Evolutionary conservation across 176 grass and related monocot genomes (phyloP), one percentile per base, ranked within the genome.

Genomic region (Carex scoparia): DNA sequence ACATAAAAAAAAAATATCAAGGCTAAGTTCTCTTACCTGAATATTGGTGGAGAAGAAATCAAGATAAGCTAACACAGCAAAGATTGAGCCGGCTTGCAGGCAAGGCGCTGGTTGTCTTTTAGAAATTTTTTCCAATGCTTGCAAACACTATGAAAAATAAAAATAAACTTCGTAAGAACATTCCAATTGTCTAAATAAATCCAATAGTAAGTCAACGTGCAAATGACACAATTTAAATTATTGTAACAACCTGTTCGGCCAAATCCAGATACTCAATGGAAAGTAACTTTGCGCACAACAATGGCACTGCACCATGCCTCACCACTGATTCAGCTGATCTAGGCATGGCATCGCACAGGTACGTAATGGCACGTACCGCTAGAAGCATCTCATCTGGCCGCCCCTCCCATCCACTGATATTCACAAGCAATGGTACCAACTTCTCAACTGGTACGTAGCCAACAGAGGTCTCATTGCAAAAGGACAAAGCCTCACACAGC

Each of bases 51-150:
- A 64, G 84, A 95, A 99, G 90, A 99, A 99, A 86, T 94, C 96
- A 73, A 99, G 89, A 80, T 85, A 94, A 16, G 65, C 30, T 6
- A 95, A 91, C 23, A 91, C 90, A 31, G 96, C 93, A 2, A 46
- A 42, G 8, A 99, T 94, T 85, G 91, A 86, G 33, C 96, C 91
- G 5, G 96, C 91, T 84, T 92, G 85, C 87, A 99, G 88, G 84
- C 96, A 99, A 35, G 86, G 85, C 10, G 86, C 84, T 1, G 93
- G 91, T 84, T 95, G 90, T 49, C 84, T 84, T 76, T 30, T 78
- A 3, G 96, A 99, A 81, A 95, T 95, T 84, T 99, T 99, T 87
- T 99, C 96, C 81, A 99, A 92, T 49, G 96, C 93, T 94, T 98
- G 93, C 79, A 95, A 79, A 82, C 93, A 92, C 96, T 99, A 84